Evolutionary conservation across 2,329 filamentous ascomycete species (phyloP), one percentile per base, ranked within the genome.

Genomic region (Venturia asperata): DNA sequence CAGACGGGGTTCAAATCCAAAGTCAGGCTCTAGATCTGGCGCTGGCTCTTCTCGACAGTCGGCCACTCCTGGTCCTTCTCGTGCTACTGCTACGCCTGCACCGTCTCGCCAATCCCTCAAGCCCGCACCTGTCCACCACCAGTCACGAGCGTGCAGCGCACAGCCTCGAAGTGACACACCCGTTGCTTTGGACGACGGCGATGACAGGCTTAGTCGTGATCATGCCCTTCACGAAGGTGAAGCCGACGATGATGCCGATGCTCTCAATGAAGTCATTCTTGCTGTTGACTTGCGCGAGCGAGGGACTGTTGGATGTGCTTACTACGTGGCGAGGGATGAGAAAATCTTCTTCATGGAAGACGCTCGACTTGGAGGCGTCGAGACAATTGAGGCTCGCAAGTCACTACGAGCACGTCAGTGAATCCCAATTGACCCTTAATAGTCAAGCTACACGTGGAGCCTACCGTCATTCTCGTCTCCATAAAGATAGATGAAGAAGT

Each of bases 271-370:
- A 72, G 77, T 91, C 34, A 83, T 96, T 66, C 90, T 96, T 85
- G 90, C 91, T 0, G 79, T 96, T 30, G 87, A 95, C 66, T 81
- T 93, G 73, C 85, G 83, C 67, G 83, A 87, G n/a, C 82, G 84
- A 39, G 86, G 84, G 0, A 86, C 83, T 0, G 81, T 96, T 21
- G 93, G 93, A 0, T 97, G 92, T 74, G 88, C 90, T 58, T 96
- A 93, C 72, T 96, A 93, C 72, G 79, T 87, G 60, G 86, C 87
- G 6, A 77, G 82, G 34, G 85, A 91, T 47, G 87, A 90, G 70
- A 85, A 81, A 43, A 75, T 97, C 3, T 88, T 84, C 66, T 80
- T 96, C 55, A 86, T 95, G 72, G 87, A 93, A 72, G 92, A 97
- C 69, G 81, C 90, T 11, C 81, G 84, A 19, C 80, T 85, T 69